Percentiles rank a stretch among this genome's conserved stretches.
Conservation (phyloP, 2,329 filamentous ascomycete genomes). For the Pseudocercospora musae region DNA sequence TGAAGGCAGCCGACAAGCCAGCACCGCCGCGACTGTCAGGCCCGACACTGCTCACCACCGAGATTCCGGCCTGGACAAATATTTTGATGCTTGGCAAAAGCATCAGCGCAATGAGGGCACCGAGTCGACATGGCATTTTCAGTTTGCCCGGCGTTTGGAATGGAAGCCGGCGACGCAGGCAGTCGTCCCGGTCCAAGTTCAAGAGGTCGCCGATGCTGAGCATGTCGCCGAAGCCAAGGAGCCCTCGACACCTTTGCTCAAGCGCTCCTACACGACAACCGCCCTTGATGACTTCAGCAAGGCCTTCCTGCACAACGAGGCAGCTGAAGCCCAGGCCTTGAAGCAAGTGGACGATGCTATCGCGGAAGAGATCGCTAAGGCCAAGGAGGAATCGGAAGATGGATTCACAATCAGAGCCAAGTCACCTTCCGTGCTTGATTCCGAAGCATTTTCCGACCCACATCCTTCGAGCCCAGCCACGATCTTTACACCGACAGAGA, state of each 20-base stretch:
- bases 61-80: slow-evolving; percentile 70
- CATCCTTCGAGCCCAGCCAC: slow-evolving; percentile 27
- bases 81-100: slow-evolving; percentile 86
- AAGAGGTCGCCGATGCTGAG: slow-evolving; percentile 38
- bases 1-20: slow-evolving; percentile 36
- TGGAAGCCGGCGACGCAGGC: slow-evolving; percentile 62
- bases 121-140: slow-evolving; percentile 75
- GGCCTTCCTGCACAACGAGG: slow-evolving; percentile 46
- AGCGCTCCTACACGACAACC: slow-evolving; percentile 52
- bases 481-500: slow-evolving; percentile 26
- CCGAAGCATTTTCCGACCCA: slow-evolving; percentile 15
- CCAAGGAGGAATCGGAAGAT: slow-evolving; percentile 49
- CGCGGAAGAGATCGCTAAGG: slow-evolving; percentile 69
- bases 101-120: slow-evolving; percentile 68
- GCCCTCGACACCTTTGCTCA: slow-evolving; percentile 35
- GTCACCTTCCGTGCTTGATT: slow-evolving; percentile 20
- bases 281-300: slow-evolving; percentile 61
- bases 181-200: slow-evolving; percentile 37
- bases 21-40: slow-evolving; percentile 31
- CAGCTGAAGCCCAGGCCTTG: slow-evolving; percentile 55
- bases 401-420: slow-evolving; percentile 20
- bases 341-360: slow-evolving; percentile 84
- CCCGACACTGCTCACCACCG: slow-evolving; percentile 30
- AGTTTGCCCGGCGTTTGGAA: slow-evolving; percentile 83
- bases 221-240: slow-evolving; percentile 36